phyloP scores from a whole-genome alignment of 306 rosid genomes.

The Castanea sativa region DNA sequence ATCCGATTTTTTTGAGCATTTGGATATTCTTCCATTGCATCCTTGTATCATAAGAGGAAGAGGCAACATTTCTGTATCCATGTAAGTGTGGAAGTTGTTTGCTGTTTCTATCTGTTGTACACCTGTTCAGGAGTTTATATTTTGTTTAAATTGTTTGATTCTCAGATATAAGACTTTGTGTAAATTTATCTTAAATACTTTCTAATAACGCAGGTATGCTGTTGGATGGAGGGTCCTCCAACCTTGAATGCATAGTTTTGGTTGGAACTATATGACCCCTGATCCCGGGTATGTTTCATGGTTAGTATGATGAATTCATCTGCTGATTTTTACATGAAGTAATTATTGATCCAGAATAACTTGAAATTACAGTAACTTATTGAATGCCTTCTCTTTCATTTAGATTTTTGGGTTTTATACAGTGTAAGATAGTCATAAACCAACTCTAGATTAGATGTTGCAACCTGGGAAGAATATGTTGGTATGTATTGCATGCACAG shows the following conservation, averaged over 20 bases:
- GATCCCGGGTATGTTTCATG: background rate
- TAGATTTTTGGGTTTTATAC: constrained; percentile 89
- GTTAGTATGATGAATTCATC: background rate
- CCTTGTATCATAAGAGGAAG: constrained; percentile 97
- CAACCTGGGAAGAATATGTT: constrained; percentile 86
- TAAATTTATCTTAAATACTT: background rate
- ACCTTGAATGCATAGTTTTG: constrained; percentile 91
- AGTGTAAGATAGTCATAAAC: constrained; percentile 54
- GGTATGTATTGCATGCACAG: constrained; percentile 99
- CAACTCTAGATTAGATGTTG: constrained; percentile 68
- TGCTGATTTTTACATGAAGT: constrained; percentile 13
- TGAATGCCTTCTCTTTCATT: constrained; percentile 30
- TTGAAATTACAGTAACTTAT: constrained; percentile 25
- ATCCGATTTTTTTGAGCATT: constrained; percentile 22
- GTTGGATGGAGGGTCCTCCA: constrained; percentile 70
- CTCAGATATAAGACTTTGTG: background rate
- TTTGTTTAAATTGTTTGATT: background rate
- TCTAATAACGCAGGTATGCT: constrained; percentile 55
- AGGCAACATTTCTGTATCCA: constrained; percentile 68
- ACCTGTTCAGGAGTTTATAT: background rate
- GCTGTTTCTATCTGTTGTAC: background rate
- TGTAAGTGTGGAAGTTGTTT: constrained; percentile 48
- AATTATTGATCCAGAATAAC: constrained; percentile 20
- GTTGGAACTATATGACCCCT: constrained; percentile 74
- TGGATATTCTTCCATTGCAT: constrained; percentile 48